Evolutionary conservation across 2,329 filamentous ascomycete species (phyloP), one percentile per base, ranked within the genome.

Genomic region (Fusarium newnesense): DNA sequence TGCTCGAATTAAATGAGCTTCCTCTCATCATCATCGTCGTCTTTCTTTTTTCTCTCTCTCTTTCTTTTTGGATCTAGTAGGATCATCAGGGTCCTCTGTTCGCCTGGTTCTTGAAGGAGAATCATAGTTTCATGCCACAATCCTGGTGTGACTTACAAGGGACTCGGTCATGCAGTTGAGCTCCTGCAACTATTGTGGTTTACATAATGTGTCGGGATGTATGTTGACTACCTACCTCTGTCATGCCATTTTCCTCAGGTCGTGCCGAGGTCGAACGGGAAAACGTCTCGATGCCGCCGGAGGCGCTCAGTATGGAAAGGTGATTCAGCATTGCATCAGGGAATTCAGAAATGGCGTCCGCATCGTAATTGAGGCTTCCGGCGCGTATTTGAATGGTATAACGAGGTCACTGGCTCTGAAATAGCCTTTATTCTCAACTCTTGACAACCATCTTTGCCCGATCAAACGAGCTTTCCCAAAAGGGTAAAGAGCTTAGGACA

Each of bases 401-500:
- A 24, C 26, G 15, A 26, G 30, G 52, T 18, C 74, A 76, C 76
- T 76, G 65, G 60, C 68, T 63, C 37, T 56, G 28, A 46, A 32
- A 10, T 36, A n/a, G 32, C 21, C 42, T 61, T 26, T 24, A n/a
- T 43, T 26, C 13, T 58, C 49, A n/a, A 50, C 44, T 67, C 53
- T 59, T 39, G 13, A 30, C 13, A 69, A 37, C 30, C 49, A 56
- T 66, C 50, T 32, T 50, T 49, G 32, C 39, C 68, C 53, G 61
- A 69, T 70, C 60, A 64, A 50, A 42, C 57, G 49, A 69, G 60
- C 66, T 77, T 72, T 65, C 76, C 76, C 12, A 69, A 76, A 74
- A 37, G 42, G 69, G 76, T 34, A 78, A 74, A 64, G 75, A 78
- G 76, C 76, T 78, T 72, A 70, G 69, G 67, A 77, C 69, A 67